phyloP scores from a whole-genome alignment of 1,139 yeast genomes.

The Starmera stellimalicola region DNA sequence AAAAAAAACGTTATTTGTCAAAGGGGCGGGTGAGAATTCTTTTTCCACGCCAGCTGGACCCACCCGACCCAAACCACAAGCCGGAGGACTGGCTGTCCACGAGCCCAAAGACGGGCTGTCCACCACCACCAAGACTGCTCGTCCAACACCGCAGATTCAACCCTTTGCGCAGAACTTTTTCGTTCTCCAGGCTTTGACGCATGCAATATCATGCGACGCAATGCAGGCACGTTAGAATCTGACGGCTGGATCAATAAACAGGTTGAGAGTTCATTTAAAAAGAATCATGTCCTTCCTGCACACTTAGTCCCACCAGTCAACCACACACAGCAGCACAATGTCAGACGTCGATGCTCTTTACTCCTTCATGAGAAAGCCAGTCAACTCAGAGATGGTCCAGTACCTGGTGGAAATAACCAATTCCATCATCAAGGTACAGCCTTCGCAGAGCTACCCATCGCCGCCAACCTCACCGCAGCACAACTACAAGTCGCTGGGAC shows the following conservation, averaged over 20 bases:
- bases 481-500: neutral
- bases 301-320: neutral
- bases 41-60: too few relatives aligned
- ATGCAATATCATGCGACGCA: neutral
- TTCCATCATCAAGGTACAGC: slow-evolving; percentile 58
- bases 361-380: slow-evolving; percentile 68
- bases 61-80: too few relatives aligned
- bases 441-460: slow-evolving; percentile 26
- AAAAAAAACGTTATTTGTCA: too few relatives aligned
- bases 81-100: too few relatives aligned
- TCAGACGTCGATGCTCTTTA: slow-evolving; percentile 58
- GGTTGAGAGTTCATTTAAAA: neutral
- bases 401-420: slow-evolving; percentile 73
- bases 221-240: neutral
- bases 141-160: too few relatives aligned
- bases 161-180: too few relatives aligned
- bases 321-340: slow-evolving; percentile 20
- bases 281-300: neutral
- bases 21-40: too few relatives aligned
- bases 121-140: too few relatives aligned
- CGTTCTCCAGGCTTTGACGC: too few relatives aligned
- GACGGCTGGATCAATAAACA: neutral
- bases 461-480: slow-evolving; percentile 36
- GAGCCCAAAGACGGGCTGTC: too few relatives aligned
- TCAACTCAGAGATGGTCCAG: slow-evolving; percentile 67